Evolutionary conservation across 2,329 filamentous ascomycete genomes (phyloP), one percentile per base, ranked within the genome.

Genomic region (Fusarium azukiicola): DNA sequence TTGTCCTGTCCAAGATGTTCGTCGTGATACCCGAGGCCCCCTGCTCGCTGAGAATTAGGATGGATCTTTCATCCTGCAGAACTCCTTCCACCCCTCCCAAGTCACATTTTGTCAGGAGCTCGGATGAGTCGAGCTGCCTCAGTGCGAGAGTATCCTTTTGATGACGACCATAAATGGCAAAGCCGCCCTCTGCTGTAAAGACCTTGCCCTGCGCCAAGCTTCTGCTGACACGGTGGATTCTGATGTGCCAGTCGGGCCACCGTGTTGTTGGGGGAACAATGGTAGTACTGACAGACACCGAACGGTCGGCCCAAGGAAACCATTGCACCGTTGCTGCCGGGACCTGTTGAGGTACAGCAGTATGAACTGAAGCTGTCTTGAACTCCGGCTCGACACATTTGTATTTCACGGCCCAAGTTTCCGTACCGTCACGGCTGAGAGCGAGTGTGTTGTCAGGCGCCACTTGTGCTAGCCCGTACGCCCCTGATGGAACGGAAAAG

Each of bases 401-500:
- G 40, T 64, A 64, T 16, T 64, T 64, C 11, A 47, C 61, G 32
- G 61, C 17, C 61, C 61, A 64, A 14, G 61, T 64, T 32, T 64
- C 61, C 23, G n/a, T 64, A 11, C 61, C 61, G 13, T 64, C 61
- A 44, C 61, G 42, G 19, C 61, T 64, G 16, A 64, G 46, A 3
- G 75, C 77, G 7, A 85, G 72, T 3, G 66, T 74, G 36, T 72
- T 85, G 67, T 85, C 83, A 1, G 81, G 83, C 4, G 84, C 84
- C 6, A 83, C 50, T 52, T 85, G 74, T 6, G 23, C 38, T 16
- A 75, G 38, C 5, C 42, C 23, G 21, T 63, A 40, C 84, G 54
- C 83, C 71, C 86, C 87, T 1, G 81, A 83, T 0, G 87, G 87
- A 9, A 89, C 87, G 42, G 84, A 86, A 69, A 90, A 90, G 7